Evolutionary conservation across 2,329 filamentous ascomycete genomes (phyloP).

Genomic region (Knufia fluminis): DNA sequence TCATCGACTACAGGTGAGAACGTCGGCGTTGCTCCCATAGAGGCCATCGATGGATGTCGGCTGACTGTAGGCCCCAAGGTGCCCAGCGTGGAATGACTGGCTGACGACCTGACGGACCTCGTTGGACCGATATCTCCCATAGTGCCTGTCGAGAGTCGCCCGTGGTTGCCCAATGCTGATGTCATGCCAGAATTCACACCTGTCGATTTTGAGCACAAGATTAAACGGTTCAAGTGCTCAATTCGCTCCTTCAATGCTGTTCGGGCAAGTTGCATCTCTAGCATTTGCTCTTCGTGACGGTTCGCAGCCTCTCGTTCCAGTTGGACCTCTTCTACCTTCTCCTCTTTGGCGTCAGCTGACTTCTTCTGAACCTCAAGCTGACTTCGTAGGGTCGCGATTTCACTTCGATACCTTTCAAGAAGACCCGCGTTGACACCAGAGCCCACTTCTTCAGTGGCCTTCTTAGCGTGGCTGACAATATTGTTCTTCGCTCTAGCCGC

Average conservation of each 20-base stretch:
- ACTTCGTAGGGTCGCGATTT: conserved; percentile 71
- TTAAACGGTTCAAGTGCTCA: conserved; percentile 89
- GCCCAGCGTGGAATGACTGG: conserved; percentile 52
- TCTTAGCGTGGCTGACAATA: conserved; percentile 94
- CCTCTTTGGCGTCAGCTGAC: conserved; percentile 52
- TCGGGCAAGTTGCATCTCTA: conserved; percentile 94
- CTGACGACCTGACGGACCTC: conserved; percentile 58
- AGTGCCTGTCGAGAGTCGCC: conserved; percentile 45
- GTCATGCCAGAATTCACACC: conserved; percentile 79
- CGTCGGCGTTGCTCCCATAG: conserved; percentile 36
- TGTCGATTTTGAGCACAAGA: conserved; percentile 88
- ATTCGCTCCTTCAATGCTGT: conserved; percentile 96
- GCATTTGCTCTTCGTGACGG: conserved; percentile 90
- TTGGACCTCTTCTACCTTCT: conserved; percentile 56
- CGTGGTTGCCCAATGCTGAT: conserved; percentile 57
- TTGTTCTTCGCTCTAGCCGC: conserved; percentile 95
- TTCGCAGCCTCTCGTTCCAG: conserved; percentile 72
- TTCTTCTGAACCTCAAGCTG: conserved; percentile 80
- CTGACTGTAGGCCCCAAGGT: conserved; percentile 45
- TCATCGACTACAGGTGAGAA: conserved; percentile 36
- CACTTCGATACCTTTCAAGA: conserved; percentile 84
- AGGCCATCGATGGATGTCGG: conserved; percentile 59
- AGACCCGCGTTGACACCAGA: conserved; percentile 55
- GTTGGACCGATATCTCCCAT: conserved; percentile 29
- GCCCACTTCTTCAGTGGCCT: conserved; percentile 78